Evolutionary conservation across 768 basidiomycete species (phyloP).

Genomic region (Naganishia randhawae): DNA sequence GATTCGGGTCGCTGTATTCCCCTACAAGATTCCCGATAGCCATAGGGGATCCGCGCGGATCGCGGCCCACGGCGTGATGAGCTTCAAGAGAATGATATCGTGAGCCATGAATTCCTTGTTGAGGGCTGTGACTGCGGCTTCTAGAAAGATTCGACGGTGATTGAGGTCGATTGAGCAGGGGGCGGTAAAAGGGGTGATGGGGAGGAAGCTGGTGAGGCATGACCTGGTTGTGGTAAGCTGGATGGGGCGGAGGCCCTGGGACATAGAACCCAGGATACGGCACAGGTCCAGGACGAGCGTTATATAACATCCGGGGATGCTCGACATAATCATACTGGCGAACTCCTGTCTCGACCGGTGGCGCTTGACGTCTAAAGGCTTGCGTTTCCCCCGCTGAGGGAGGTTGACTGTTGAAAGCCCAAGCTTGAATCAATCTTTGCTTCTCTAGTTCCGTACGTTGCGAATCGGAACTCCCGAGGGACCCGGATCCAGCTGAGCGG

Average conservation of each 20-base stretch:
- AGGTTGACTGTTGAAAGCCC: conserved; percentile 11
- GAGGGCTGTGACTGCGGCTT: background rate
- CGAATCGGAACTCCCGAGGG: background rate
- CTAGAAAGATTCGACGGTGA: background rate
- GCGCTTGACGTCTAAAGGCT: background rate
- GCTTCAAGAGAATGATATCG: background rate
- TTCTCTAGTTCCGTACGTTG: conserved; percentile 6
- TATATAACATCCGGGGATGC: background rate
- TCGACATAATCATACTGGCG: conserved; percentile 3
- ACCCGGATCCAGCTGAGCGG: conserved; percentile 5
- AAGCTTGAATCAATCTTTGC: conserved; percentile 2
- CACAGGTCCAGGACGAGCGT: background rate
- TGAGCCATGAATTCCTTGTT: background rate
- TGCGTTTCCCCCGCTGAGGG: background rate
- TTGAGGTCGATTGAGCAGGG: background rate
- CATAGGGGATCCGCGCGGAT: background rate
- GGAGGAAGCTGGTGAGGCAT: background rate
- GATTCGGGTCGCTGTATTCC: conserved; percentile 2
- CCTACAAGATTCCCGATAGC: conserved; percentile 5
- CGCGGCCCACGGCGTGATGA: too few relatives aligned
- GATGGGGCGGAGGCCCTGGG: background rate
- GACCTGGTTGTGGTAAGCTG: background rate
- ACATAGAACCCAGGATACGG: background rate
- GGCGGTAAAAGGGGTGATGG: background rate
- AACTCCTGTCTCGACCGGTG: background rate